Evolutionary conservation across 345 rosid genomes (phyloP).

Genomic region (Erysimum cheiranthoides): DNA sequence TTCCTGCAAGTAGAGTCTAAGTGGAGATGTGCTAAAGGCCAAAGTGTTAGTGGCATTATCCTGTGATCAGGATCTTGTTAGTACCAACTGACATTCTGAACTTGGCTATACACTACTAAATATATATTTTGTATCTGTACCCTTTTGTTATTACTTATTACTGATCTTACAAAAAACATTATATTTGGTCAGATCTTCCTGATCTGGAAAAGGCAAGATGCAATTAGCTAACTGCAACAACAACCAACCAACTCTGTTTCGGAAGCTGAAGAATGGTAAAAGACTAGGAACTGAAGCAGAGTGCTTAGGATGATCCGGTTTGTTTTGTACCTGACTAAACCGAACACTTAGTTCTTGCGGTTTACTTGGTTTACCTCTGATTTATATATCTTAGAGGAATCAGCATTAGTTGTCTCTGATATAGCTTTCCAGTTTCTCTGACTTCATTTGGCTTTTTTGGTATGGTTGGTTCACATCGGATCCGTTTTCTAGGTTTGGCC

Average conservation of each 20-base stretch:
- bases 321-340: slow-evolving; percentile 4
- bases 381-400: background rate
- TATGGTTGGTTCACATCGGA: background rate
- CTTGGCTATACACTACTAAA: background rate
- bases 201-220: slow-evolving; percentile 93
- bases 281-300: slow-evolving; percentile 27
- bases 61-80: background rate
- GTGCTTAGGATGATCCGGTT: slow-evolving; percentile 18
- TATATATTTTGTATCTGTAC: background rate
- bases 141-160: background rate
- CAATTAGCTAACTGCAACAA: slow-evolving; percentile 34
- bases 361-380: slow-evolving; percentile 25
- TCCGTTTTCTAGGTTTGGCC: slow-evolving; percentile 3
- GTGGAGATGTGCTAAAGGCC: background rate
- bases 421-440: background rate
- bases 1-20: background rate
- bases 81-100: background rate
- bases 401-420: slow-evolving; percentile 4
- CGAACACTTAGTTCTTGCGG: slow-evolving; percentile 1
- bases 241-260: slow-evolving; percentile 31
- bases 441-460: background rate
- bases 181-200: slow-evolving; percentile 75
- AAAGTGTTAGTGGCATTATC: slow-evolving; percentile 2
- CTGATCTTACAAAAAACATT: slow-evolving; percentile 1
- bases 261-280: slow-evolving; percentile 21